A percentile compares a stretch with the other conserved stretches of the same genome.
Conservation (phyloP, 176 grass and related monocot genomes). For the Aegilops longissima region DNA sequence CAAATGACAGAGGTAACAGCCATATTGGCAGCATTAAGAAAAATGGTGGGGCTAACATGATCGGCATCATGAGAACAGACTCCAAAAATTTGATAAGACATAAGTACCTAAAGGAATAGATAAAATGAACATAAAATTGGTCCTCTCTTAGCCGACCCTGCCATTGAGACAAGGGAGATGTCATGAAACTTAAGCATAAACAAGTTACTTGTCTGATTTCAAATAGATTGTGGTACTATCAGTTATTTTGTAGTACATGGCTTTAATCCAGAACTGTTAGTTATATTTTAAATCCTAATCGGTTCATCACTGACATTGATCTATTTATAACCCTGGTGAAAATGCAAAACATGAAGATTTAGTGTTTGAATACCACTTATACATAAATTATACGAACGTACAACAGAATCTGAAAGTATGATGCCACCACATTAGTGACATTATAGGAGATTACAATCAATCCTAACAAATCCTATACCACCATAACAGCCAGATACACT, state of each 20-base stretch:
- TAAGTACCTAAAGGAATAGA: background rate
- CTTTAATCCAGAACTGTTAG: background rate
- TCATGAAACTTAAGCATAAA: background rate
- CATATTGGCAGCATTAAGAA: background rate
- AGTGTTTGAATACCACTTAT: background rate
- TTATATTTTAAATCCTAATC: background rate
- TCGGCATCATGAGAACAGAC: background rate
- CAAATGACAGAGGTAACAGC: background rate
- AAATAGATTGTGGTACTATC: background rate
- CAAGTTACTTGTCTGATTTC: background rate
- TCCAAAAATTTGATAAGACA: background rate
- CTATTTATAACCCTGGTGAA: background rate
- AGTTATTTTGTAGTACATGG: background rate
- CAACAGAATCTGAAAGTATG: background rate
- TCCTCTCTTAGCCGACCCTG: background rate
- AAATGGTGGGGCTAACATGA: background rate
- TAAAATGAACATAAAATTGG: background rate
- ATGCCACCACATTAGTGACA: background rate
- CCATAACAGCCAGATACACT: background rate
- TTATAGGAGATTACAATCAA: background rate
- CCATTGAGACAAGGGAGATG: background rate
- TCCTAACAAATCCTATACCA: background rate
- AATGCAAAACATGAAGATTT: background rate
- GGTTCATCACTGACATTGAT: background rate
- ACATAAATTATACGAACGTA: background rate